Conservation (phyloP, 139 green algal genomes). For the Dunaliella sp. region DNA sequence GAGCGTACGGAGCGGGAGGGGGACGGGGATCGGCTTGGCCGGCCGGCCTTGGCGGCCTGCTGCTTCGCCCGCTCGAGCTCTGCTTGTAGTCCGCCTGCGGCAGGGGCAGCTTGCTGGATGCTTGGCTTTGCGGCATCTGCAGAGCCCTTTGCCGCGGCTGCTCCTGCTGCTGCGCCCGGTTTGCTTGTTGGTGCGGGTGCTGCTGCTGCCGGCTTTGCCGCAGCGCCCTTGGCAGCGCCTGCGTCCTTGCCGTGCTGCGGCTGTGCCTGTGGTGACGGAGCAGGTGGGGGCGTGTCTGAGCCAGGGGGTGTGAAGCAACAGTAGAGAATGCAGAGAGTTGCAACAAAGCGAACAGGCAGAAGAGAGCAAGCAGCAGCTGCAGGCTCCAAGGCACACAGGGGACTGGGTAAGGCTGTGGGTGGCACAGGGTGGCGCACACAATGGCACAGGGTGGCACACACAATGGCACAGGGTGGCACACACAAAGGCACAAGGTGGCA, state of each 20-base stretch:
- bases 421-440: too few relatives aligned
- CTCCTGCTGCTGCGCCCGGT: background rate
- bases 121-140: background rate
- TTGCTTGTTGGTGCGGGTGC: background rate
- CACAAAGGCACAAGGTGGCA: too few relatives aligned
- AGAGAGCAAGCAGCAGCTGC: too few relatives aligned
- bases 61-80: background rate
- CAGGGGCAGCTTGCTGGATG: background rate
- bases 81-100: background rate
- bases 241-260: background rate
- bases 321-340: too few relatives aligned
- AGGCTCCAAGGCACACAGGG: too few relatives aligned
- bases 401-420: too few relatives aligned
- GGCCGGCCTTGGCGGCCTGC: conserved; percentile 3
- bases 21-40: background rate
- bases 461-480: too few relatives aligned
- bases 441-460: too few relatives aligned
- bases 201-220: background rate
- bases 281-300: too few relatives aligned
- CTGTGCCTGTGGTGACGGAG: too few relatives aligned
- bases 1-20: conserved; percentile 12
- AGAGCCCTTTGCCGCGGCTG: conserved; percentile 8
- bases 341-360: too few relatives aligned
- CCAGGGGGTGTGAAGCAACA: too few relatives aligned
- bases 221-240: background rate